phyloP scores from a whole-genome alignment of 1,139 yeast species.

The Kodamaea alishanica region DNA sequence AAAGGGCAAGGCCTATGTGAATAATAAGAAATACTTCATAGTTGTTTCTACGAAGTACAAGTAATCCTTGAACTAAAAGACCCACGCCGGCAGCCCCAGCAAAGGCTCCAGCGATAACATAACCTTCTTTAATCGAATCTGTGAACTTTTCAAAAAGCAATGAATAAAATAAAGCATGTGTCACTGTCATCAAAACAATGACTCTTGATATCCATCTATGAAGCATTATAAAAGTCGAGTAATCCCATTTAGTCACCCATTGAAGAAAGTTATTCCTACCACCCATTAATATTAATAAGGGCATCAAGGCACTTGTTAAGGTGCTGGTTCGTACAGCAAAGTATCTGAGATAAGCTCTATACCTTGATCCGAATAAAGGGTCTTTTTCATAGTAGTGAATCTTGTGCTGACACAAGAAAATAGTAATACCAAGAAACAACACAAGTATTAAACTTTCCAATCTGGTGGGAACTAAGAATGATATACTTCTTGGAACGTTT shows the following conservation, averaged over 20 bases:
- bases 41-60: conserved; percentile 36
- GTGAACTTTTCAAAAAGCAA: conserved; percentile 3
- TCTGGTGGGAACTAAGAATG: conserved; percentile 56
- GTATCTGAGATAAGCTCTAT: conserved; percentile 28
- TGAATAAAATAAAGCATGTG: conserved; percentile 40
- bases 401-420: conserved; percentile 9
- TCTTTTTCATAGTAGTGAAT: conserved; percentile 26
- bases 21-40: conserved; percentile 41
- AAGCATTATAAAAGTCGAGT: conserved; percentile 52
- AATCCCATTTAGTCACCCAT: conserved; percentile 57
- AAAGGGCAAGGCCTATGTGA: conserved; percentile 41
- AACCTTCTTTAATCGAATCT: conserved; percentile 16
- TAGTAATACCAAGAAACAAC: conserved; percentile 7
- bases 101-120: conserved; percentile 27
- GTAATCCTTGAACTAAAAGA: conserved; percentile 34
- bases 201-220: conserved; percentile 61
- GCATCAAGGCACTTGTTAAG: conserved; percentile 49
- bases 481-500: conserved; percentile 17
- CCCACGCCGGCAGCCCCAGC: conserved; percentile 31
- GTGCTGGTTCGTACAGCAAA: conserved; percentile 58
- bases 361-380: conserved; percentile 23
- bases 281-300: conserved; percentile 52
- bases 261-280: conserved; percentile 61
- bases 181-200: conserved; percentile 32
- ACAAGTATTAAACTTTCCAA: conserved; percentile 37